These are phyloP conservation scores for Acacia confusa DNA, from an alignment of 306 rosid species.

Conservation along the genomic window DNA sequence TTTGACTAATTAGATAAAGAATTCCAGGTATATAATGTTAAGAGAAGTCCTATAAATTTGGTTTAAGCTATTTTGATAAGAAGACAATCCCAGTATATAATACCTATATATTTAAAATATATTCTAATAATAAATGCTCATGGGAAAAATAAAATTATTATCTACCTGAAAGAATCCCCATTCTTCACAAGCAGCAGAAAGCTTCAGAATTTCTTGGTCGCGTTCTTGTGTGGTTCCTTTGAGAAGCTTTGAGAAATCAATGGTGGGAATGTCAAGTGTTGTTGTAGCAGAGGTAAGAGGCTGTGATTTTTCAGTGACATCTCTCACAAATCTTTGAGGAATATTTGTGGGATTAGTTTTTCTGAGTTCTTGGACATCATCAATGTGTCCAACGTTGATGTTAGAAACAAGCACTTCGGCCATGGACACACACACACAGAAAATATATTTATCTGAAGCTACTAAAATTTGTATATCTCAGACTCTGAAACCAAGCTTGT, in stretches of 20 bases:
- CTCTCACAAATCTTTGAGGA: slow-evolving; percentile 90
- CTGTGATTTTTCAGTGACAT: slow-evolving; percentile 53
- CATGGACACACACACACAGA: slow-evolving; percentile 42
- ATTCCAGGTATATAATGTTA: too few species aligned
- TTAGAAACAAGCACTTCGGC: slow-evolving; percentile 57
- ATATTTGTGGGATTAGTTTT: slow-evolving; percentile 57
- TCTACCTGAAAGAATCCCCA: slow-evolving; percentile 98
- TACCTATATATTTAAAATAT: too few species aligned
- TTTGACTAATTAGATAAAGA: too few species aligned
- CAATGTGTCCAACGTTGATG: slow-evolving; percentile 73
- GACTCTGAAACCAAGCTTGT: slow-evolving; percentile 13
- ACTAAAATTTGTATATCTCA: too few species aligned
- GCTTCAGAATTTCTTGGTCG: slow-evolving; percentile 48
- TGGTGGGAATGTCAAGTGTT: slow-evolving; percentile 57
- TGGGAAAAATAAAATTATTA: too few species aligned
- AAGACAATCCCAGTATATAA: too few species aligned
- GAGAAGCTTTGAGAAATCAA: slow-evolving; percentile 65
- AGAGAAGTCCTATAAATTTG: too few species aligned
- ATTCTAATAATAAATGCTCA: too few species aligned
- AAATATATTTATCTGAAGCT: not conserved
- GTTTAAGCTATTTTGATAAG: too few species aligned
- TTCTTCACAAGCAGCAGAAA: slow-evolving; percentile 70
- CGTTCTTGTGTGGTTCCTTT: slow-evolving; percentile 51
- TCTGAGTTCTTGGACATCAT: slow-evolving; percentile 94
- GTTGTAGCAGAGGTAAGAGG: not conserved